phyloP scores from a whole-genome alignment of 1,284 basidiomycete genomes.

The Ustilago lituana region DNA sequence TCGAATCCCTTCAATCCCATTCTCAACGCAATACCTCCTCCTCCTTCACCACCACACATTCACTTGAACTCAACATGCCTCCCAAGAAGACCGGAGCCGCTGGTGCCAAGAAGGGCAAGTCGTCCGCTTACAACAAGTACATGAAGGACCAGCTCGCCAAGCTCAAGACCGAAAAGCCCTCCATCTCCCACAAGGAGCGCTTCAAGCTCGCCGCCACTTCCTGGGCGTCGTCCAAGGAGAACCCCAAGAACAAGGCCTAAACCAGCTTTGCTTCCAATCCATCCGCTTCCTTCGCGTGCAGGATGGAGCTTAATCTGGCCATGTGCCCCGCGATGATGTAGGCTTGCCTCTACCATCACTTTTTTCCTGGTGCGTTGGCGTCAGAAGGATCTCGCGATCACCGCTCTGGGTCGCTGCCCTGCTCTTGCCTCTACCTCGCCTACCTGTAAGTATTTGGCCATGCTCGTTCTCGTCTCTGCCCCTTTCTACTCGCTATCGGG shows the following conservation, averaged over 20 bases:
- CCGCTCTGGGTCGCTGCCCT: neutral
- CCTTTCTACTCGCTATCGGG: too few species aligned
- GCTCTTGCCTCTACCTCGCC: slow-evolving; percentile 3
- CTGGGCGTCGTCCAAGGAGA: slow-evolving; percentile 54
- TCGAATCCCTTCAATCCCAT: neutral
- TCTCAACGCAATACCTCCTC: neutral
- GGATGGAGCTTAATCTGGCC: neutral
- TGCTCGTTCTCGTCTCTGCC: neutral
- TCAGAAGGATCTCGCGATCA: neutral
- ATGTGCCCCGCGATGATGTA: slow-evolving; percentile 2
- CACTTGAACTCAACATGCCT: slow-evolving; percentile 33
- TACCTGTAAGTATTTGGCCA: slow-evolving; percentile 4
- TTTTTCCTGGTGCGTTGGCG: neutral
- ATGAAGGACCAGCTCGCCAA: slow-evolving; percentile 55
- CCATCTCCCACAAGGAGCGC: slow-evolving; percentile 57
- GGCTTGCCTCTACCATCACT: neutral
- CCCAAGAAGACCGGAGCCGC: slow-evolving; percentile 52
- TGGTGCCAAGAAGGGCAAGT: slow-evolving; percentile 52
- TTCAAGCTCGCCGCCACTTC: slow-evolving; percentile 57
- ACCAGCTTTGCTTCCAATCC: neutral
- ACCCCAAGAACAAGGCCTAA: slow-evolving; percentile 57
- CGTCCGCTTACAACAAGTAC: slow-evolving; percentile 49
- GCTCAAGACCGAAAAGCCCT: slow-evolving; percentile 56
- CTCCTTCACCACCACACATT: neutral
- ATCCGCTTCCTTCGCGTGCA: neutral